Base-by-base conservation (phyloP, 2,329 filamentous ascomycete genomes). In the Fusarium temperatum region DNA sequence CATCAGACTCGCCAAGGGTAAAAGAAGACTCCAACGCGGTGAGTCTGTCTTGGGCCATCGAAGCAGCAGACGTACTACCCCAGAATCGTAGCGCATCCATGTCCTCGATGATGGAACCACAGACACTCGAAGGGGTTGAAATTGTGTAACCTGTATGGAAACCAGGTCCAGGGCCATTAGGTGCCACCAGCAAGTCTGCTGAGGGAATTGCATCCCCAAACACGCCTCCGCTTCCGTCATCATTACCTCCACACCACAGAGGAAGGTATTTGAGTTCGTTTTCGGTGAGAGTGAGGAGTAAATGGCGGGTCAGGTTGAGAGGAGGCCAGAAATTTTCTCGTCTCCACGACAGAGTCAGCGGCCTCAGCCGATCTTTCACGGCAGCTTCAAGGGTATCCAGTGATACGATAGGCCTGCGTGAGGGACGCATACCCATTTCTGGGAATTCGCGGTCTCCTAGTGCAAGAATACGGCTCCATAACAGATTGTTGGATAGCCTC, bases 181-280 rank as follows among this genome's bases (percentile, higher is more conserved):
- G 85, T 0, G 85, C 86, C 77, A 86, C 81, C 2, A 59, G 24
- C 56, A 51, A 26, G 30, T 84, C 80, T 3, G 86, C 80, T 2
- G 81, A 81, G 0, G 86, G 86, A 18, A 87, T 80, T 6, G 73
- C 70, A 1, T 79, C 65, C 70, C 86, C 83, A 62, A 86, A 87
- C 3, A 89, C 86, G 11, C 85, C 86, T 28, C 87, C 86, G 9
- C 85, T 87, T 22, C 84, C 85, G 70, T 89, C 87, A 66, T 89
- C 83, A 48, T 82, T 79, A 3, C 84, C 91, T 8, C 88, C 90
- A 1, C 90, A 90, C 90, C 90, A 93, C 8, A 92, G 82, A 0
- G 91, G 91, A 7, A 93, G 83, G 71, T 87, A 93, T 64, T 88
- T 88, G 72, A 89, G 86, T 80, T 93, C 91, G 5, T 87, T 82